These are phyloP conservation scores for Aspergillus wentii DNA, from an alignment of 495 filamentous ascomycete genomes.

Conservation along the genomic window DNA sequence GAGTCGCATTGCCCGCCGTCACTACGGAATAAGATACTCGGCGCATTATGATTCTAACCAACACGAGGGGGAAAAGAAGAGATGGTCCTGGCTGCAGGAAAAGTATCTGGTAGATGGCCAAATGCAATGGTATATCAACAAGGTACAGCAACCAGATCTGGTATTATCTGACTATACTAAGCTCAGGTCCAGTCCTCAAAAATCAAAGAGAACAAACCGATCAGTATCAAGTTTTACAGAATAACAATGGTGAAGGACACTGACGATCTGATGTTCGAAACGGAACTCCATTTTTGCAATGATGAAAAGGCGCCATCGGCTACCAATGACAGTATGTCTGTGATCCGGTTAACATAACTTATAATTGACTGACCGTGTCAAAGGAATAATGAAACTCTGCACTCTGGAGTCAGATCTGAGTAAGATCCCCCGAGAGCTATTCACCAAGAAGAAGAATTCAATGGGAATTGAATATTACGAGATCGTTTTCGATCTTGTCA, in stretches of 20 bases:
- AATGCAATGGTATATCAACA: slow-evolving; percentile 33
- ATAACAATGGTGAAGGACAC: background rate
- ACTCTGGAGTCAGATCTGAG: slow-evolving; percentile 17
- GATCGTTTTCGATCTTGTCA: slow-evolving; percentile 10
- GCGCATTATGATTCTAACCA: slow-evolving; percentile 28
- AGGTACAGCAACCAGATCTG: slow-evolving; percentile 15
- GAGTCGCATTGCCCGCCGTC: slow-evolving; percentile 44
- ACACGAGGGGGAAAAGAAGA: background rate
- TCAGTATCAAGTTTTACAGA: slow-evolving; percentile 1
- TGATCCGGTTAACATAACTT: too few relatives aligned
- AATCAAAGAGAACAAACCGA: slow-evolving; percentile 8
- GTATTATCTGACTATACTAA: background rate
- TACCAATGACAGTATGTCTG: background rate
- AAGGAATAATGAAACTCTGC: slow-evolving; percentile 8
- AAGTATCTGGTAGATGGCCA: slow-evolving; percentile 4
- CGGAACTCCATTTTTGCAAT: too few relatives aligned
- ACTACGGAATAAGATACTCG: slow-evolving; percentile 37
- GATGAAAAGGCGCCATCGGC: slow-evolving; percentile 4
- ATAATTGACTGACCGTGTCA: too few relatives aligned
- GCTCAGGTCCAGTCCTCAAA: background rate
- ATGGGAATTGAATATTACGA: slow-evolving; percentile 13
- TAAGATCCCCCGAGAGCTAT: slow-evolving; percentile 17
- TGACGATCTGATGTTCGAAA: background rate
- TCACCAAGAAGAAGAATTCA: slow-evolving; percentile 13
- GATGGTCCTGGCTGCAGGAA: slow-evolving; percentile 16